Conservation (phyloP, 1,284 basidiomycete genomes). For the Cutaneotrichosporon spelunceum region DNA sequence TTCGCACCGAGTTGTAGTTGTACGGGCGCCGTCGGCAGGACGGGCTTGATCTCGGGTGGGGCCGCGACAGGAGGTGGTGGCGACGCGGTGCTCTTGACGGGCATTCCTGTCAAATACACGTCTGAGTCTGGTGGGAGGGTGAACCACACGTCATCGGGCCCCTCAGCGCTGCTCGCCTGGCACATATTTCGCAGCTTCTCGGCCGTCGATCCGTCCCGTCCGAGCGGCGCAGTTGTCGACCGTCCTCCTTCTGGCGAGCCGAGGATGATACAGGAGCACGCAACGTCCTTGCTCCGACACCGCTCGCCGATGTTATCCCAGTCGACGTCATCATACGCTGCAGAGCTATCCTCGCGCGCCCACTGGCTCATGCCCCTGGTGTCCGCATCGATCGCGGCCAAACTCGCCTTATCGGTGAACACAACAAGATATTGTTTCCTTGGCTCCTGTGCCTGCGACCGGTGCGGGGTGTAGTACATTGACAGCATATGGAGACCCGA, state of each 20-base stretch:
- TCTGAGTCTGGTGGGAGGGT: slow-evolving; percentile 17
- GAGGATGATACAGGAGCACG: slow-evolving; percentile 23
- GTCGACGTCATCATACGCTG: slow-evolving; percentile 21
- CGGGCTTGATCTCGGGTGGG: slow-evolving; percentile 3
- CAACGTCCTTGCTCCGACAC: slow-evolving; percentile 23
- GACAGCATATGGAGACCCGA: slow-evolving; percentile 22
- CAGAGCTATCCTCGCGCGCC: slow-evolving; percentile 20
- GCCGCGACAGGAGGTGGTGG: slow-evolving; percentile 1
- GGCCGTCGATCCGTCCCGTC: slow-evolving; percentile 19
- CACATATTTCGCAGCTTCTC: slow-evolving; percentile 27
- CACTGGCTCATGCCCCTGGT: slow-evolving; percentile 13
- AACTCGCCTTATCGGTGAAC: slow-evolving; percentile 23
- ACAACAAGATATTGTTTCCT: slow-evolving; percentile 23
- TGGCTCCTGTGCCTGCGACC: slow-evolving; percentile 1
- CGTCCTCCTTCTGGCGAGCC: slow-evolving; percentile 15
- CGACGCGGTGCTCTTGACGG: slow-evolving; percentile 9
- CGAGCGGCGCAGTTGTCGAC: slow-evolving; percentile 5
- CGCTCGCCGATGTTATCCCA: slow-evolving; percentile 25
- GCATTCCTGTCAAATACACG: slow-evolving; percentile 18
- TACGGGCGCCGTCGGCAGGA: neutral
- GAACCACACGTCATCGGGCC: slow-evolving; percentile 20
- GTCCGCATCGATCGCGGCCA: slow-evolving; percentile 21
- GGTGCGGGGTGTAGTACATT: slow-evolving; percentile 16
- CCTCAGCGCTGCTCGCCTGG: slow-evolving; percentile 17
- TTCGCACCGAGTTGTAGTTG: neutral